A percentile compares a stretch with the other conserved stretches of the same genome.
These are phyloP conservation scores for Phyllosticta capitalensis DNA, from an alignment of 2,329 filamentous ascomycete genomes.

Conservation along the genomic window DNA sequence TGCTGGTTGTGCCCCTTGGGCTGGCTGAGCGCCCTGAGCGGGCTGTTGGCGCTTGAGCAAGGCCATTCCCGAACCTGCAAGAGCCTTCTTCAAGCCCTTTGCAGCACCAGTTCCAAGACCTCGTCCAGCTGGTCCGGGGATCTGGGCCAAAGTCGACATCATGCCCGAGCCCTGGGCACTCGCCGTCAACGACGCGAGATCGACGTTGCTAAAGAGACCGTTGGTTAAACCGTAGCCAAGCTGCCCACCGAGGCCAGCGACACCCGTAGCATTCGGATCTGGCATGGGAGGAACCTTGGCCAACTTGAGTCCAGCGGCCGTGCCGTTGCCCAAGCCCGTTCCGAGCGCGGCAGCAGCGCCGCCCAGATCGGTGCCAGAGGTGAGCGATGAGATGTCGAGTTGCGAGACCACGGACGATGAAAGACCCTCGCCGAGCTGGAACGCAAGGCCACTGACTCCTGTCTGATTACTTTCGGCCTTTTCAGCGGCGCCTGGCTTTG, in stretches of 20 bases:
- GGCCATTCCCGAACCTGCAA: neutral
- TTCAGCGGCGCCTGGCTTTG: neutral
- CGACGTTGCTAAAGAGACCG: slow-evolving; percentile 3
- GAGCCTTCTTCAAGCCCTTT: slow-evolving; percentile 1
- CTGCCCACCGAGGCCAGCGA: neutral
- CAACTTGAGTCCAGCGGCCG: neutral
- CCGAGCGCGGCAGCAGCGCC: neutral
- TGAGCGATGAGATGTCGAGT: neutral
- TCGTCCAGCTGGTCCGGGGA: neutral
- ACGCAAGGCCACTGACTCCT: neutral
- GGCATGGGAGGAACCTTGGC: neutral
- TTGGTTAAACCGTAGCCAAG: slow-evolving; percentile 1
- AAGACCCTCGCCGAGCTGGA: neutral
- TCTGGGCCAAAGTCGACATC: neutral
- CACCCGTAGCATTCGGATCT: neutral
- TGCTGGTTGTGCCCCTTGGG: neutral
- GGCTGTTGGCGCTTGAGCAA: neutral
- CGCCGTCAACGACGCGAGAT: neutral
- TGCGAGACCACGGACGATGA: slow-evolving; percentile 2
- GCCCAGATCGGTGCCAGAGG: neutral
- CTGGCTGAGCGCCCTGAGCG: neutral
- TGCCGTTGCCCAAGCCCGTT: slow-evolving; percentile 3
- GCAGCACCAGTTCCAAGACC: neutral
- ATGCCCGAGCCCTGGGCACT: neutral
- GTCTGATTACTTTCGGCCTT: neutral